Base-by-base conservation (phyloP, 2,329 filamentous ascomycete genomes). In the Ascochyta clinopodiicola region DNA sequence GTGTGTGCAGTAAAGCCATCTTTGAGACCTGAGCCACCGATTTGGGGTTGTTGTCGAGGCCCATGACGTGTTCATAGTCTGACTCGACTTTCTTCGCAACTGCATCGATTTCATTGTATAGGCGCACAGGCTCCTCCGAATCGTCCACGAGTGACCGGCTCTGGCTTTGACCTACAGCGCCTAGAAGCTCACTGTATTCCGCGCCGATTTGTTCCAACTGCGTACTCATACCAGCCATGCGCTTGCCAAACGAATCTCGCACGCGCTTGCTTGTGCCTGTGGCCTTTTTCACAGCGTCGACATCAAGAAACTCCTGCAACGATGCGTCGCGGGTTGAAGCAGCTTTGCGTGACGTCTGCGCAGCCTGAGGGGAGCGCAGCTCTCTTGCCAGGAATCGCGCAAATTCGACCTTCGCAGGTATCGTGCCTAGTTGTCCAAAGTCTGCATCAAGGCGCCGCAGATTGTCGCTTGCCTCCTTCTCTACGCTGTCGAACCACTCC, bases 61-160 rank as follows among this genome's bases (percentile, higher is more conserved):
- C 82, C 39, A 92, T 79, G 10, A 92, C 86, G 62, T 91, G 88
- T 63, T 92, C 88, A 69, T 92, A 91, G 75, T 98, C 95, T 6
- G 88, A 90, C 43, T 88, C 87, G 44, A 99, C 90, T 76, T 97
- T 97, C 67, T 87, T 92, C 46, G 88, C 88, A 51, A 98, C 82
- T 0, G 91, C 89, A 70, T 94, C 88, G 38, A 98, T 92, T 72
- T 98, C 95, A 58, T 92, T 85, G 44, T 95, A 80, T 6, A 96
- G 79, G 59, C 89, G 86, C 21, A 80, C 76, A 5, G 89, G 83
- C 61, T 93, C 90, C 44, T 86, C 82, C 37, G 79, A 80, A 56
- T 86, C 86, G 17, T 81, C 78, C 42, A 86, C 71, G 6, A 83
- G 77, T 21, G 82, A 88, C 44, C 81, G 84, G 53, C 69, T 75